These are phyloP conservation scores for Penicillium bialowiezense DNA, from an alignment of 495 filamentous ascomycete genomes.

Conservation along the genomic window DNA sequence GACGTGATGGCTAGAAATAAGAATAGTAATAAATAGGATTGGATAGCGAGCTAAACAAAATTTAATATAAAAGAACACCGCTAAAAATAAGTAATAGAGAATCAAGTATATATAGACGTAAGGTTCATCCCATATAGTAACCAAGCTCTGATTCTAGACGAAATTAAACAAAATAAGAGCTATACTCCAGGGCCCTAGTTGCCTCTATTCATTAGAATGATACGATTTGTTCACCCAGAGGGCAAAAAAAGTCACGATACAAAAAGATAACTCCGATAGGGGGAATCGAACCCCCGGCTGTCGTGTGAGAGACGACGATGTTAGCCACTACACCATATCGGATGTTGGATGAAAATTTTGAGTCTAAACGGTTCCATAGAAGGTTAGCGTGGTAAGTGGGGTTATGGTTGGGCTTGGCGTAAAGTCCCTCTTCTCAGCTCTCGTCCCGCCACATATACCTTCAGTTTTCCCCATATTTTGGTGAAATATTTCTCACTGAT, in stretches of 20 bases:
- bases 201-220: too few relatives aligned
- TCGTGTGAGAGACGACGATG: not conserved
- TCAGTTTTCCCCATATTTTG: too few relatives aligned
- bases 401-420: too few relatives aligned
- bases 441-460: too few relatives aligned
- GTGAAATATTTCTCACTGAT: too few relatives aligned
- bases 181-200: too few relatives aligned
- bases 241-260: not conserved
- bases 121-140: conserved; percentile 30
- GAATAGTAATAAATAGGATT: conserved; percentile 34
- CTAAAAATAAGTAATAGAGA: conserved; percentile 28
- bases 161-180: conserved; percentile 44
- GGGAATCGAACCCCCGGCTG: conserved; percentile 1
- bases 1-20: too few relatives aligned
- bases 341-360: too few relatives aligned
- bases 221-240: too few relatives aligned
- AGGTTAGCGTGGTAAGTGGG: too few relatives aligned
- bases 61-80: conserved; percentile 36
- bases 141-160: conserved; percentile 38
- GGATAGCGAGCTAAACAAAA: conserved; percentile 24
- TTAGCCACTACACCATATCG: conserved; percentile 2
- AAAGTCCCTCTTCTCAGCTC: too few relatives aligned
- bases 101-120: conserved; percentile 39
- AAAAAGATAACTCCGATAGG: conserved; percentile 1
- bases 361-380: too few relatives aligned